Conservation (phyloP, 1,284 basidiomycete genomes). For the Microbotryomycetes sp. region DNA sequence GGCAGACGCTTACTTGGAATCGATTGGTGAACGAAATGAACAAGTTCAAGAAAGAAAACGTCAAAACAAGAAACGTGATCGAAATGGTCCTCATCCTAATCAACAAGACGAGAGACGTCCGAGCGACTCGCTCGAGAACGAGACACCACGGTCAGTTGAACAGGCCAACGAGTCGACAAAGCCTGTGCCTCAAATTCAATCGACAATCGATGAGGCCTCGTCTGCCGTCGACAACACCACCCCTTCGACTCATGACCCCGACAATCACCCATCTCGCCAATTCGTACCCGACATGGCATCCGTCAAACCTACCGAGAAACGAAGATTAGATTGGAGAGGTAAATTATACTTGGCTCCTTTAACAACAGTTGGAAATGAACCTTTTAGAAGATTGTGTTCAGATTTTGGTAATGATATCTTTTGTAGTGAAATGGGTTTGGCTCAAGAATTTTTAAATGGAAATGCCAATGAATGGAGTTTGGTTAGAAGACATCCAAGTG, state of each 20-base stretch:
- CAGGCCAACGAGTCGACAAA: background rate
- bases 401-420: constrained; percentile 88
- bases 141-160: background rate
- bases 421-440: constrained; percentile 72
- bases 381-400: constrained; percentile 84
- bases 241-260: background rate
- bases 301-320: constrained; percentile 73
- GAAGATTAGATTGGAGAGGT: constrained; percentile 73
- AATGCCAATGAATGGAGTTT: constrained; percentile 88
- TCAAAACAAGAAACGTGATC: background rate
- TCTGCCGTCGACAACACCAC: constrained; percentile 5
- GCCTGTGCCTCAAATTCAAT: background rate
- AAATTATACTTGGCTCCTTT: constrained; percentile 90
- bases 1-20: constrained; percentile 26
- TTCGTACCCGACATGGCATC: constrained; percentile 48
- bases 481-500: constrained; percentile 59
- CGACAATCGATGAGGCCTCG: constrained; percentile 8
- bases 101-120: too few species aligned
- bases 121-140: background rate
- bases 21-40: constrained; percentile 34
- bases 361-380: constrained; percentile 92
- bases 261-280: constrained; percentile 16
- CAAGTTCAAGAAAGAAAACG: constrained; percentile 8
- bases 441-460: constrained; percentile 47
- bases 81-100: background rate